Evolutionary conservation across 176 grass and related monocot genomes (phyloP).

Genomic region (Neostapfia colusana): DNA sequence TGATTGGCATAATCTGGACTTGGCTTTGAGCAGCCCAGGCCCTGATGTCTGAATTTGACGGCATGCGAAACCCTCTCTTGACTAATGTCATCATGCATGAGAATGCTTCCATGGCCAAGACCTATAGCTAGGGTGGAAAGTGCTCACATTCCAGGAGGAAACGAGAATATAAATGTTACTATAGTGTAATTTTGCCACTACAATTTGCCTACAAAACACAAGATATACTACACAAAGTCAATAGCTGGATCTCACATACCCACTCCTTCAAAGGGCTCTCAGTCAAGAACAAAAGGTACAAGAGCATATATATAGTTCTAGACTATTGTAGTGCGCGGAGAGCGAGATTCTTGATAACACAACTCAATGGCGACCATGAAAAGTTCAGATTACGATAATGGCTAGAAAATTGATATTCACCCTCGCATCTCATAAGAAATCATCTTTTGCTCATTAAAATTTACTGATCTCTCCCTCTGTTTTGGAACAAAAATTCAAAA

Average conservation of each 20-base stretch:
- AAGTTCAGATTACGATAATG: slow-evolving; percentile 25
- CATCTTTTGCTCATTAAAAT: not conserved
- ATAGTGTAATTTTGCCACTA: too few species aligned
- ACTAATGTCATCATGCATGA: slow-evolving; percentile 29
- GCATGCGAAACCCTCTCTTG: slow-evolving; percentile 21
- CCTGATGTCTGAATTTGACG: not conserved
- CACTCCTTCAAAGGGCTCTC: not conserved
- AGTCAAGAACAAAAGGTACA: not conserved
- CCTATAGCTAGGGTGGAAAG: not conserved
- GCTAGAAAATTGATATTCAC: slow-evolving; percentile 29
- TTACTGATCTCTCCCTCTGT: slow-evolving; percentile 26
- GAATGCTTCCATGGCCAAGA: slow-evolving; percentile 22
- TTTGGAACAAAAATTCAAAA: slow-evolving; percentile 32
- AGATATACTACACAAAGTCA: not conserved
- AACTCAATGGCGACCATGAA: slow-evolving; percentile 34
- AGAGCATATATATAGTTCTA: slow-evolving; percentile 17
- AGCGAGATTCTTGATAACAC: slow-evolving; percentile 36
- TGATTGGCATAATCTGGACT: not conserved
- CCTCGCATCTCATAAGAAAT: not conserved
- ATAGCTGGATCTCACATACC: not conserved
- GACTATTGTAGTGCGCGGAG: slow-evolving; percentile 26
- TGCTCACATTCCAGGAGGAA: too few species aligned
- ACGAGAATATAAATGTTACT: too few species aligned
- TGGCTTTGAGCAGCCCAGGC: slow-evolving; percentile 36
- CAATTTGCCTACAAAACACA: too few species aligned